phyloP scores from a whole-genome alignment of 805 yeast species.

The Wickerhamiella kurtzmanii region DNA sequence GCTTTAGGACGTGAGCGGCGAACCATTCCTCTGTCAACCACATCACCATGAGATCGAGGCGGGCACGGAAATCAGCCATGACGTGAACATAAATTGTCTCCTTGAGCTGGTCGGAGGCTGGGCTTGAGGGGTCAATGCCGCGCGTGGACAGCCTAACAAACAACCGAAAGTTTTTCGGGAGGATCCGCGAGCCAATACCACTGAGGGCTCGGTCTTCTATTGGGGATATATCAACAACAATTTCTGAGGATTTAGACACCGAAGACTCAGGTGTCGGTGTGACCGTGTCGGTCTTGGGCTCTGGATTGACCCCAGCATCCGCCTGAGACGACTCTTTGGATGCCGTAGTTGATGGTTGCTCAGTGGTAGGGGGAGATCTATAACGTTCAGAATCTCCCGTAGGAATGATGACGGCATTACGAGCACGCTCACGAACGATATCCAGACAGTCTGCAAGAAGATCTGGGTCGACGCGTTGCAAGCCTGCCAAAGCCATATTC shows the following conservation, averaged over 20 bases:
- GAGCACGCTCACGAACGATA: conserved; percentile 35
- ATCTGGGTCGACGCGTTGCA: conserved; percentile 39
- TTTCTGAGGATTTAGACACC: too few relatives aligned
- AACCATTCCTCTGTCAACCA: conserved; percentile 97
- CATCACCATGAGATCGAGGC: conserved; percentile 65
- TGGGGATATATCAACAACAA: not conserved
- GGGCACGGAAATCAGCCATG: conserved; percentile 52
- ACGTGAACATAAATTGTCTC: conserved; percentile 60
- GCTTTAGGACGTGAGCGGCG: conserved; percentile 47
- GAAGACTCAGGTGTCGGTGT: not conserved
- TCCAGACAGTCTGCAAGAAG: conserved; percentile 52
- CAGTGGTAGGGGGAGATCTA: too few relatives aligned
- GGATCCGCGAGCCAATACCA: not conserved
- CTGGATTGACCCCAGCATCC: too few relatives aligned
- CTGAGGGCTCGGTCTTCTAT: not conserved
- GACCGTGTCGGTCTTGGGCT: not conserved
- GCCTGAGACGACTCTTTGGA: too few relatives aligned
- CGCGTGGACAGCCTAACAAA: conserved; percentile 32
- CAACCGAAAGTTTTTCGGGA: conserved; percentile 3
- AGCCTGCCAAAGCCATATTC: conserved; percentile 53
- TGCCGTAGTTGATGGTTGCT: too few relatives aligned
- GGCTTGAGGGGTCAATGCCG: conserved; percentile 36
- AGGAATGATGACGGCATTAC: not conserved
- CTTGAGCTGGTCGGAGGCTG: conserved; percentile 41
- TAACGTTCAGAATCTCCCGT: not conserved